Evolutionary conservation across 163 green algal genomes (phyloP).

Genomic region (Coccomyxa subellipsoidea): DNA sequence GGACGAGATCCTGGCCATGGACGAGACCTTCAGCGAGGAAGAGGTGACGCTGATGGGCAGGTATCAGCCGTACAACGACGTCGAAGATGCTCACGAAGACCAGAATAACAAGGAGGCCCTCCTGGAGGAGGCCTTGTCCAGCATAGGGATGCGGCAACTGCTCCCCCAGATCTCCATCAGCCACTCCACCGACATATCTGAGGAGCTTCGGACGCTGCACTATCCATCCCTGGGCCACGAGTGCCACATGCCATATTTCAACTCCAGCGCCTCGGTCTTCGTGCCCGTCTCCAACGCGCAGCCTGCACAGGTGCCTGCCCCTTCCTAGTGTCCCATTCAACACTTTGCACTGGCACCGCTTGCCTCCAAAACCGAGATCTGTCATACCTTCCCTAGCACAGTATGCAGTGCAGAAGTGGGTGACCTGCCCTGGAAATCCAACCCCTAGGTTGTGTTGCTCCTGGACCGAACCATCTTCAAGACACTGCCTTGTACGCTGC

Average conservation of each 20-base stretch:
- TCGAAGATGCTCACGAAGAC: neutral
- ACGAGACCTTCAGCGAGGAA: neutral
- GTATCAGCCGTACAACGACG: neutral
- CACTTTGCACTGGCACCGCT: too few species aligned
- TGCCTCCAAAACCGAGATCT: too few species aligned
- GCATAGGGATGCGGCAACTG: neutral
- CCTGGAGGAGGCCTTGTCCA: constrained; percentile 7
- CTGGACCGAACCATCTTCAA: too few species aligned
- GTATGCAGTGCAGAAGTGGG: too few species aligned
- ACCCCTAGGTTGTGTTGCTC: too few species aligned
- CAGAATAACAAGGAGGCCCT: neutral
- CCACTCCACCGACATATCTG: neutral
- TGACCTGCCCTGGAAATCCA: too few species aligned
- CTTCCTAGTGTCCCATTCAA: too few species aligned
- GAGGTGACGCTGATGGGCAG: neutral
- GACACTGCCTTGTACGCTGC: too few species aligned
- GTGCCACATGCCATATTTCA: neutral
- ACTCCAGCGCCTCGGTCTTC: neutral
- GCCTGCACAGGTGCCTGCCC: neutral
- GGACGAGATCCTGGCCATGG: neutral
- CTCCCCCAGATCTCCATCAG: neutral
- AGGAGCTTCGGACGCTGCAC: neutral
- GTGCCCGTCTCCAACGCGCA: neutral
- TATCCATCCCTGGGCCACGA: neutral
- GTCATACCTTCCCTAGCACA: too few species aligned